These are phyloP conservation scores for Calocybe indica DNA, from an alignment of 768 basidiomycete species.

Conservation along the genomic window DNA sequence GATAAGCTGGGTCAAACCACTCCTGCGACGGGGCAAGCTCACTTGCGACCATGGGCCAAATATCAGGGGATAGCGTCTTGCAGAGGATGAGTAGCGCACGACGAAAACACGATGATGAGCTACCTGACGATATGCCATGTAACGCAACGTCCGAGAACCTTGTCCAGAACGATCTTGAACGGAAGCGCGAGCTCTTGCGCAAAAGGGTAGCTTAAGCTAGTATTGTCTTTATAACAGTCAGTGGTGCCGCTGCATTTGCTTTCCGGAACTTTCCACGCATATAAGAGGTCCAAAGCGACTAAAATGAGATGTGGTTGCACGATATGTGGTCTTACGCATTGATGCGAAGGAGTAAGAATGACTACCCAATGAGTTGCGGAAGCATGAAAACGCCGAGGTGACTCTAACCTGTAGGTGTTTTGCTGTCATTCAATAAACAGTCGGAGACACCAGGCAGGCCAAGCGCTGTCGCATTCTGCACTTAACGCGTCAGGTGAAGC, in stretches of 20 bases:
- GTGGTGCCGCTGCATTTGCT: too few relatives aligned
- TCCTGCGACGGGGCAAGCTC: constrained; percentile 11
- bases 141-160: constrained; percentile 47
- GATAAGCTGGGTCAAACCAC: constrained; percentile 1
- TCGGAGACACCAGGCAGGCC: constrained; percentile 56
- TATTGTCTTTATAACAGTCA: too few relatives aligned
- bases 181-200: constrained; percentile 50
- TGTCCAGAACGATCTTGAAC: constrained; percentile 43
- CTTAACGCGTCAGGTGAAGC: too few relatives aligned
- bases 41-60: constrained; percentile 69
- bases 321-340: constrained; percentile 7
- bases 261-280: constrained; percentile 19
- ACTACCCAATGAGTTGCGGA: constrained; percentile 6
- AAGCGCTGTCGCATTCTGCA: constrained; percentile 53
- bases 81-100: background rate
- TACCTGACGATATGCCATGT: constrained; percentile 57
- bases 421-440: constrained; percentile 40
- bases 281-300: constrained; percentile 28
- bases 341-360: constrained; percentile 13
- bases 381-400: constrained; percentile 1
- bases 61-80: constrained; percentile 70
- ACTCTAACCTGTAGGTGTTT: constrained; percentile 33
- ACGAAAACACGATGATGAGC: constrained; percentile 10
- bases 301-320: constrained; percentile 34
- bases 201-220: constrained; percentile 36